Evolutionary conservation across 257 asterid genomes (phyloP), one percentile per base, ranked within the genome.

Genomic region (Capsicum chinense): DNA sequence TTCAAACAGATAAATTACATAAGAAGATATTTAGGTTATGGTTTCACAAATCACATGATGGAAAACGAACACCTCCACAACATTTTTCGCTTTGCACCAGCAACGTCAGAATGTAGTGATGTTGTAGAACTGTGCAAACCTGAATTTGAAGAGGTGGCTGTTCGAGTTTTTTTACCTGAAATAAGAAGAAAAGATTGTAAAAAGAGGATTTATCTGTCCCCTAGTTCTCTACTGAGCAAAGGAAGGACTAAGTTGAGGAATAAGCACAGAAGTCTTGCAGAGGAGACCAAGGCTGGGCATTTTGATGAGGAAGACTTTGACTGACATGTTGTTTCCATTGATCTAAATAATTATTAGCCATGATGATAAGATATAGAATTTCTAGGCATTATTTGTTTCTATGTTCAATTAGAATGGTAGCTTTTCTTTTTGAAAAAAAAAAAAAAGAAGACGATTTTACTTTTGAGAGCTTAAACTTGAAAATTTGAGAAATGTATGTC

Each of bases 281-380:
- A 11, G 56, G 57, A 44, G 57, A 16, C 79, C 26, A 69, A 42
- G 57, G 16, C 17, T 5, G 57, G 79, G 37, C 6, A 2, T 13
- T 44, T 44, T 70, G 57, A 35, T 42, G 79, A 70, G 44, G 79
- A 70, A 70, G 56, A 44, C 13, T 9, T 70, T 70, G 79, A 70
- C 7, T 70, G 79, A 69, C 42, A 42, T 42, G 9, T 42, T 69
- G 14, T 63, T 39, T 4, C 42, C 66, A 39, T 39, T 39, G 44
- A 39, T 39, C 44, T 39, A 39, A 39, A 39, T 39, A 39, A 3
- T 39, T 35, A 5, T 66, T 66, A 12, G 73, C 48, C 48, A 6
- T 35, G 19, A 26, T 13, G 13, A 33, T 66, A 16, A 21, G 26
- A 19, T 63, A 63, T 63, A 63, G 26, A 63, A 9, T 63, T 63